Evolutionary conservation across 2,329 filamentous ascomycete genomes (phyloP).

Genomic region (Calonectria henricotiae): DNA sequence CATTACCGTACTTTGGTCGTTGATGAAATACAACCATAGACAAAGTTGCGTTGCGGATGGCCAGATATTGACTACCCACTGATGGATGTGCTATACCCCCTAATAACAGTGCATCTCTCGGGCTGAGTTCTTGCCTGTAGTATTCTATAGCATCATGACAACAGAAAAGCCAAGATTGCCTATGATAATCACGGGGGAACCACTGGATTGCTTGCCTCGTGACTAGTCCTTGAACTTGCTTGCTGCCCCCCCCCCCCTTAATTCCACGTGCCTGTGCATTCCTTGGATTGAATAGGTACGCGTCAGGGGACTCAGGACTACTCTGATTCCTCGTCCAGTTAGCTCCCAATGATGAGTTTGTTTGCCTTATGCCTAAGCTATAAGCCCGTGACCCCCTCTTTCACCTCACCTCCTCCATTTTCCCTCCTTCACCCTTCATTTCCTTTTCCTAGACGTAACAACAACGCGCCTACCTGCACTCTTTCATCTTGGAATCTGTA

Average conservation of each 20-base stretch:
- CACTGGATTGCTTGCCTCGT: background rate
- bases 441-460: background rate
- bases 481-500: background rate
- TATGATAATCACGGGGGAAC: background rate
- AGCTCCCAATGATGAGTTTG: background rate
- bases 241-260: background rate
- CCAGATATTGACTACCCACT: too few relatives aligned
- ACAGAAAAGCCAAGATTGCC: background rate
- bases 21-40: too few relatives aligned
- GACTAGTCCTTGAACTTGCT: background rate
- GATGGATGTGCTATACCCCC: too few relatives aligned
- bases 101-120: too few relatives aligned
- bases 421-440: constrained; percentile 2
- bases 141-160: background rate
- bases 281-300: background rate
- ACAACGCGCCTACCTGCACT: background rate
- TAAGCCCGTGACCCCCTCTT: background rate
- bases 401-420: background rate
- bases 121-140: background rate
- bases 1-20: background rate
- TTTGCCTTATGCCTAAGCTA: background rate
- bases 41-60: too few relatives aligned
- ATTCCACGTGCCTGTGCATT: background rate
- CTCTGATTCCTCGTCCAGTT: too few relatives aligned
- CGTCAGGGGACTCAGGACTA: background rate